Conservation (phyloP, 805 yeast species). For the Schizosaccharomyces cryophilus region DNA sequence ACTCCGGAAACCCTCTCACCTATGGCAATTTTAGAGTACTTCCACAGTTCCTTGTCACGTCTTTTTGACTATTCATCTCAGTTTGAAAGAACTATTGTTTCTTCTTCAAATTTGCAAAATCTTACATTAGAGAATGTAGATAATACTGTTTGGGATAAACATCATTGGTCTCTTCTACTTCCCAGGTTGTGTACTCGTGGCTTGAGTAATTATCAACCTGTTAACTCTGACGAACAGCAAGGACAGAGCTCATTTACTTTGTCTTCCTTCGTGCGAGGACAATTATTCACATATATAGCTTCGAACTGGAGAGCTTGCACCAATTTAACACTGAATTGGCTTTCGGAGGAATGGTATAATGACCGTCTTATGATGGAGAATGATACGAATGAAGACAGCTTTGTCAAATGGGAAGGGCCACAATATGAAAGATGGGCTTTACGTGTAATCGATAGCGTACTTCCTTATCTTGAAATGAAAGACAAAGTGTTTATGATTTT, state of each 20-base stretch:
- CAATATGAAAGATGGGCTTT: constrained; percentile 45
- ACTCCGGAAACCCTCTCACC: constrained; percentile 19
- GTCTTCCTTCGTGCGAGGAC: constrained; percentile 39
- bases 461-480: constrained; percentile 60
- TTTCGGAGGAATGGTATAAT: constrained; percentile 81
- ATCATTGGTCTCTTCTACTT: constrained; percentile 54
- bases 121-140: constrained; percentile 13
- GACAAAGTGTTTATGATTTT: constrained; percentile 67
- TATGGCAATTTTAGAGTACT: constrained; percentile 32
- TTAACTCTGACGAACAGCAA: constrained; percentile 3
- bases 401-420: constrained; percentile 16
- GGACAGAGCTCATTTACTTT: constrained; percentile 14
- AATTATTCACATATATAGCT: constrained; percentile 48
- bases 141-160: constrained; percentile 31
- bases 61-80: constrained; percentile 6
- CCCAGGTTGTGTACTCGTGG: constrained; percentile 72
- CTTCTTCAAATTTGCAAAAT: constrained; percentile 3
- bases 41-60: constrained; percentile 29
- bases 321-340: constrained; percentile 68
- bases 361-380: constrained; percentile 21
- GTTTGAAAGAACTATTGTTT: constrained; percentile 3
- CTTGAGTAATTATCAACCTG: constrained; percentile 12
- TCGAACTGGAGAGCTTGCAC: constrained; percentile 47
- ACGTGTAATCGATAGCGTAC: constrained; percentile 46
- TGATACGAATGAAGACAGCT: constrained; percentile 6